phyloP scores from a whole-genome alignment of 257 asterid species.

The Salvia hispanica region DNA sequence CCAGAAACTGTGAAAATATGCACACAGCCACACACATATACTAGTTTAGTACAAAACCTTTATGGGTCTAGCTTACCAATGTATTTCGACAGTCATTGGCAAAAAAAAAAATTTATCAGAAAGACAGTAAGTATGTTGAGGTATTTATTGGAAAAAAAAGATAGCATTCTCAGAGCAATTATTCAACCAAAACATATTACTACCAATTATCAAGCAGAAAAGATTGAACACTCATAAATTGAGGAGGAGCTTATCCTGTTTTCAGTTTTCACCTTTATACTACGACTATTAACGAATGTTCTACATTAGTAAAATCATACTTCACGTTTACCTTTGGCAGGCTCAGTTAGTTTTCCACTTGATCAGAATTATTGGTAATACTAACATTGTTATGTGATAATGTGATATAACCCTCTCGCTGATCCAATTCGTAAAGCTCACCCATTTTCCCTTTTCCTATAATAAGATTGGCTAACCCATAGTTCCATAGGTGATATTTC shows the following conservation, averaged over 20 bases:
- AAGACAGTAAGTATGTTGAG: neutral
- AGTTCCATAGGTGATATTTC: neutral
- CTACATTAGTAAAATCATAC: neutral
- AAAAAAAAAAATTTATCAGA: slow-evolving; percentile 20
- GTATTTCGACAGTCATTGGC: neutral
- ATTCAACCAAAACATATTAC: slow-evolving; percentile 1
- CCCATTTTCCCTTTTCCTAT: neutral
- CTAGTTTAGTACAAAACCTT: neutral
- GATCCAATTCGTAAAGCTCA: neutral
- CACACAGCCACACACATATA: neutral
- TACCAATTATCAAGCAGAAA: no score
- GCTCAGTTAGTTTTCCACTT: slow-evolving; percentile 4
- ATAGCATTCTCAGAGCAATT: slow-evolving; percentile 4
- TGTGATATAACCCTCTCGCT: neutral
- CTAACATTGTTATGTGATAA: neutral
- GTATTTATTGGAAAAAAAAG: neutral
- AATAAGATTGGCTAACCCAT: neutral
- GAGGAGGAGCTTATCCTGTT: neutral
- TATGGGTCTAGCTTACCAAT: slow-evolving; percentile 5
- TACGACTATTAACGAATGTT: slow-evolving; percentile 17
- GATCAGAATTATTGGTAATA: neutral
- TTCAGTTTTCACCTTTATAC: neutral
- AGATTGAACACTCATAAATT: neutral
- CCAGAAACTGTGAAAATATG: neutral
- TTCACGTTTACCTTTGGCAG: neutral